Base-by-base conservation (phyloP, 108 stramenopile species). In the Pseudonitzschia delicatissima region DNA sequence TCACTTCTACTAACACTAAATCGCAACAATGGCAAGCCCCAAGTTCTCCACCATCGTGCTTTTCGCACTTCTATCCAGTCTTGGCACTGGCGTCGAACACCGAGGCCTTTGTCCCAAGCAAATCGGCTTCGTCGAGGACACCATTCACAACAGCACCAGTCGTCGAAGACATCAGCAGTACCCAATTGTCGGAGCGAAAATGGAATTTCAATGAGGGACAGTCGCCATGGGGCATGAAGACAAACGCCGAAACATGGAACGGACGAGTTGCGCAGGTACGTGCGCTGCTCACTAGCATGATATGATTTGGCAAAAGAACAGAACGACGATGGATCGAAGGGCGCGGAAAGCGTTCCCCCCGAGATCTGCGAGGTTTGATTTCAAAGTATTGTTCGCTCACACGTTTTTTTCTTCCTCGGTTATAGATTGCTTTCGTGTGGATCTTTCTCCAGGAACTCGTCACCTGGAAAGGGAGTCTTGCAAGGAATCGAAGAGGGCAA, bases 141-240 rank as follows among this genome's bases (percentile, higher is more conserved):
- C 32, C 55, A 71, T 70, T 26, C 25, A 9, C 25, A 11, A 39
- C 37, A 45, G 5, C 45, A 17, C 45, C 21, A 21, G 47, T n/a
- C n/a, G n/a, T n/a, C n/a, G n/a, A n/a, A n/a, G 40, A 11, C 32
- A 61, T 15, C 37, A 40, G 39, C 23, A 61, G n/a, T 20, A 61
- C 60, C 37, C 60, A 32, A 4, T 36, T 91, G 34, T 61, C 61
- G 35, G 92, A 87, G 64, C 79, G 93, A 29, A 72, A 77, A 73
- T 94, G 93, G 93, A 94, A 94, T 68, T 94, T 94, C 74, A 94
- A 94, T 73, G 74, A 87, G 39, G 93, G 93, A 18, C 88, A 89
- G 21, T 52, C 72, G 26, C 93, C 93, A 3, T 94, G 80, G 76
- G 93, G 93, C 12, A 50, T 94, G 40, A 91, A 91, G 74, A 83